Conservation (phyloP, 768 basidiomycete genomes). For the Trametopsis cervina region DNA sequence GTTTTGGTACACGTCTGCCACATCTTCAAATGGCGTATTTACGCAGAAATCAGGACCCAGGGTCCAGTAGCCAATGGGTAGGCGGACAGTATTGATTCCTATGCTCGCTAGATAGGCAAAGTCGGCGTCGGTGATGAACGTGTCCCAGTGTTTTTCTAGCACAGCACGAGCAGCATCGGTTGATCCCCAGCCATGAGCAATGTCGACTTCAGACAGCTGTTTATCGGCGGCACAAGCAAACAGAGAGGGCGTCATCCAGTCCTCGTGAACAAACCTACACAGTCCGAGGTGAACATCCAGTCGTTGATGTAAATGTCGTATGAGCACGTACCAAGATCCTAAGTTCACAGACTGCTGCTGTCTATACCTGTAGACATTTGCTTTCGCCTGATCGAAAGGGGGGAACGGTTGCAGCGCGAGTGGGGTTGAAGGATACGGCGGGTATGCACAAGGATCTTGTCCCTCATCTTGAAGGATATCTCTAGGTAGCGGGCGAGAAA, state of each 20-base stretch:
- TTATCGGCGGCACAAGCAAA: slow-evolving; percentile 51
- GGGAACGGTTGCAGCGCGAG: slow-evolving; percentile 32
- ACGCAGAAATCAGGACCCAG: slow-evolving; percentile 31
- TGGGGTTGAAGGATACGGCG: slow-evolving; percentile 17
- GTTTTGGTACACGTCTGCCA: slow-evolving; percentile 35
- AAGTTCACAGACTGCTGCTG: slow-evolving; percentile 61
- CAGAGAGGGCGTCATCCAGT: slow-evolving; percentile 67
- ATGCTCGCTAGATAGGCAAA: slow-evolving; percentile 51
- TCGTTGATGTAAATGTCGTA: too few species aligned
- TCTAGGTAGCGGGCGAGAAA: background rate
- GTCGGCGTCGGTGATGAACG: slow-evolving; percentile 59
- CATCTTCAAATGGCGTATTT: slow-evolving; percentile 33
- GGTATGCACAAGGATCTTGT: slow-evolving; percentile 12
- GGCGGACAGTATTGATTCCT: slow-evolving; percentile 56
- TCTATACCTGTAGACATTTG: slow-evolving; percentile 51
- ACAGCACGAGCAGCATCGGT: slow-evolving; percentile 35
- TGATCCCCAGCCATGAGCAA: slow-evolving; percentile 57
- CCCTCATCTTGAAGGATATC: background rate
- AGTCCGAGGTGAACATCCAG: background rate
- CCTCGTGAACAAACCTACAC: slow-evolving; percentile 62
- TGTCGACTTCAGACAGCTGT: slow-evolving; percentile 52
- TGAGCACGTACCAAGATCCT: slow-evolving; percentile 44
- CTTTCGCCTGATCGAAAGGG: slow-evolving; percentile 41
- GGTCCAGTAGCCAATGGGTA: slow-evolving; percentile 48
- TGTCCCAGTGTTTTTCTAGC: slow-evolving; percentile 70